Conservation (phyloP, 768 basidiomycete genomes). For the Hirschioporus abietinus region DNA sequence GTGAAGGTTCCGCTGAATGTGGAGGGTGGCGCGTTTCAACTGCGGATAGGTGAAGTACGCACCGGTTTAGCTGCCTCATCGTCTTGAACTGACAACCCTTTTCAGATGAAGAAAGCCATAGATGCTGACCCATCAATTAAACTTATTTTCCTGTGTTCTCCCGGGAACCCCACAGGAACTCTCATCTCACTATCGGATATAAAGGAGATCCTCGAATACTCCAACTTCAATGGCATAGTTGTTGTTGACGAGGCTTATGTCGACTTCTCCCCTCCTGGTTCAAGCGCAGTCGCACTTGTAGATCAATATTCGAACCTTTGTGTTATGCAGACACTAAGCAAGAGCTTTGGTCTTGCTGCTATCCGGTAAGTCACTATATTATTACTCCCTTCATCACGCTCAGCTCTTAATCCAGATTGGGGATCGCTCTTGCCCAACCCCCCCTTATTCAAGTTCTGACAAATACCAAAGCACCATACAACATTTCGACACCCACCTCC, state of each 20-base stretch:
- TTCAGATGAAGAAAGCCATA: slow-evolving; percentile 68
- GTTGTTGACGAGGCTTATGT: slow-evolving; percentile 97
- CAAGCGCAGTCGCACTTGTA: slow-evolving; percentile 66
- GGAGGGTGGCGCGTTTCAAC: slow-evolving; percentile 78
- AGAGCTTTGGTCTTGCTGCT: slow-evolving; percentile 92
- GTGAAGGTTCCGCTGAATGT: slow-evolving; percentile 74
- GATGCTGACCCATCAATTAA: slow-evolving; percentile 75
- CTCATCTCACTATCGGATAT: slow-evolving; percentile 69
- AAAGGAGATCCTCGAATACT: slow-evolving; percentile 66
- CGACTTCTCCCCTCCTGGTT: slow-evolving; percentile 69
- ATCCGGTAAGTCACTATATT: slow-evolving; percentile 62
- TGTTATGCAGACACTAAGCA: slow-evolving; percentile 96
- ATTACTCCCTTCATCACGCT: not conserved
- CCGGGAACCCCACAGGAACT: slow-evolving; percentile 95
- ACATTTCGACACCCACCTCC: slow-evolving; percentile 88
- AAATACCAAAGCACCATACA: slow-evolving; percentile 98
- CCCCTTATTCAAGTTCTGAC: slow-evolving; percentile 85
- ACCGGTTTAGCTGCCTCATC: slow-evolving; percentile 4
- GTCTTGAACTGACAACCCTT: slow-evolving; percentile 6
- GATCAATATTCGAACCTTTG: slow-evolving; percentile 82
- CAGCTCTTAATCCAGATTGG: slow-evolving; percentile 49
- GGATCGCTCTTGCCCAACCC: slow-evolving; percentile 85
- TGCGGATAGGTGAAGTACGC: slow-evolving; percentile 69
- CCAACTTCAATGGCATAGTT: slow-evolving; percentile 83
- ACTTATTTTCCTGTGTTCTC: slow-evolving; percentile 91